Base-by-base conservation (phyloP, 768 basidiomycete species). In the Sporobolomyces roseus region DNA sequence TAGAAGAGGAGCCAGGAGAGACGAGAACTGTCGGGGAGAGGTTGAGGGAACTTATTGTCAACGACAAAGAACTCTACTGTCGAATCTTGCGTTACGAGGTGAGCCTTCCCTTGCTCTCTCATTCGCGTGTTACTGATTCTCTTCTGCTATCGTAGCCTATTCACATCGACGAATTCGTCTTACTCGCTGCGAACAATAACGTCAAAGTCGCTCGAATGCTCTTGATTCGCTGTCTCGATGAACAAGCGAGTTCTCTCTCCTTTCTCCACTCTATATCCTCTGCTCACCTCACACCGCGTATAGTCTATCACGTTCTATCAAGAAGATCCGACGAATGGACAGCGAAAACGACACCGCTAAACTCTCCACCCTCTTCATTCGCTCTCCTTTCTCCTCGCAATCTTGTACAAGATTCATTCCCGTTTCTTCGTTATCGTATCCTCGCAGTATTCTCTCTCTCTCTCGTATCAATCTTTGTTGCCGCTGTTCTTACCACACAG, bases 41-140 rank as follows among this genome's bases (percentile, higher is more conserved):
- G 50, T 29, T 73, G 16, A 48, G 67, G 10, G 51, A 53, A 32
- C 43, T 73, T 25, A 63, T 73, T 30, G 23, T 66, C 12, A 62
- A 38, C 12, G 60, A 73, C 36, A 56, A 50, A 23, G 27, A n/a
- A 27, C 43, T 73, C 14, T 73, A 73, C 36, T 23, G 48, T 4
- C 56, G 65, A 52, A 52, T 73, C 29, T 50, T 73, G 61, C 64
- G 71, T 3, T 73, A 73, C 58, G 71, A 73, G 67, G 71, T 69
- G 35, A 36, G 67, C 49, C 10, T 13, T 29, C 5, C 6, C 45
- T 14, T 7, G 7, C 21, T 46, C 21, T 46, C 45, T 46, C 10
- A 7, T 19, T 41, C 46, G 32, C 21, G 1, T 0, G 4, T 5
- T 30, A 0, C 10, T 29, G n/a, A 25, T 0, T 17, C 9, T 10